Conservation (phyloP, 495 filamentous ascomycete species). For the Rostrohypoxylon terebratum region DNA sequence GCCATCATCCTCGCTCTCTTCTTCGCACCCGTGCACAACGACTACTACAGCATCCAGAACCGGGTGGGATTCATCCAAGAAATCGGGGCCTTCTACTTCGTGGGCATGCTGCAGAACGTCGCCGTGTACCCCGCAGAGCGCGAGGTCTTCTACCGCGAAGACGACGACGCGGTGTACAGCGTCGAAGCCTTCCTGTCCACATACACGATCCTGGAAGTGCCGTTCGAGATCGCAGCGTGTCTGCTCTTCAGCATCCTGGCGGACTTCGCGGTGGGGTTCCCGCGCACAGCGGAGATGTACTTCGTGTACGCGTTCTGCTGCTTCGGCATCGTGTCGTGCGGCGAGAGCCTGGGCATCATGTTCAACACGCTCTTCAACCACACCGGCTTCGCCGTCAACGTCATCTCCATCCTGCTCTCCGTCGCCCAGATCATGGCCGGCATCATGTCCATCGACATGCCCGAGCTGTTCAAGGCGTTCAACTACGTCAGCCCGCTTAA, state of each 20-base stretch:
- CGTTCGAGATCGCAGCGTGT: constrained; percentile 72
- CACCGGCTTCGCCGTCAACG: constrained; percentile 78
- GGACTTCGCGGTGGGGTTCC: constrained; percentile 70
- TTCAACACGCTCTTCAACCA: constrained; percentile 81
- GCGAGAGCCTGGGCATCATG: constrained; percentile 81
- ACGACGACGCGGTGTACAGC: constrained; percentile 74
- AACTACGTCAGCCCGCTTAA: constrained; percentile 78
- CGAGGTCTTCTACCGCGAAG: constrained; percentile 77
- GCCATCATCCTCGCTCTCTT: constrained; percentile 74
- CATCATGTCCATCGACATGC: constrained; percentile 74
- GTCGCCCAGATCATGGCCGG: constrained; percentile 76
- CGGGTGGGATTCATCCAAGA: constrained; percentile 77
- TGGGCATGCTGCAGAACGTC: constrained; percentile 83
- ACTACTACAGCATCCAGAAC: constrained; percentile 76
- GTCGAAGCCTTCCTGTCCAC: constrained; percentile 74
- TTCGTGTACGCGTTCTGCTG: constrained; percentile 74
- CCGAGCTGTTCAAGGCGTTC: constrained; percentile 70
- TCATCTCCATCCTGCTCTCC: constrained; percentile 71
- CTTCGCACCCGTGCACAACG: constrained; percentile 75
- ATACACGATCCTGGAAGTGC: constrained; percentile 74
- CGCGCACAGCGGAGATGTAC: constrained; percentile 69
- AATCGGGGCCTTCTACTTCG: constrained; percentile 75
- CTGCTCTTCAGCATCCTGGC: constrained; percentile 72
- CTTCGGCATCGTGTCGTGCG: constrained; percentile 77
- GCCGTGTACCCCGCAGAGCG: constrained; percentile 76